Base-by-base conservation (phyloP, 345 rosid genomes). In the Theobroma cacao region DNA sequence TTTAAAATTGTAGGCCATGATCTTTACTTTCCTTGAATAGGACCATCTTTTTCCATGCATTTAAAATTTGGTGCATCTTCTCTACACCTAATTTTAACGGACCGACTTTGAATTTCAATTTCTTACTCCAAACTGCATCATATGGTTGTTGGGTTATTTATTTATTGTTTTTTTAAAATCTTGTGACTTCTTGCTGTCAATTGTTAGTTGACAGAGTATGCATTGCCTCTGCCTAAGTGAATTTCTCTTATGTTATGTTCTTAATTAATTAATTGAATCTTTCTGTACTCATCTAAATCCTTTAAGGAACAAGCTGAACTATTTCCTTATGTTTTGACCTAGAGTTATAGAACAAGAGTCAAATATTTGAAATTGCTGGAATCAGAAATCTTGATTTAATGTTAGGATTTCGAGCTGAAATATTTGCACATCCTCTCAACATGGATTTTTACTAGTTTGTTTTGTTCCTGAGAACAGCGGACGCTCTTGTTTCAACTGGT, bases 401-500 rank as follows among this genome's bases (percentile, higher is more conserved):
- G 17, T 26, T 26, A 59, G 63, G 50, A 22, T 66, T 22, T 66
- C n/a, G 52, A 64, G 41, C 72, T 12, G 38, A 5, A 67, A 67
- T n/a, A 2, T 24, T 5, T 2, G 11, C 11, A 24, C 63, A 26
- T 11, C 2, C 30, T 47, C 58, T 38, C 12, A 34, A 24, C 10
- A 45, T 60, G 72, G 77, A 80, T 70, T 33, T 48, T 15, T 59
- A 15, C 48, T 41, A 33, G 63, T 69, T 26, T 67, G 3, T 53
- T 34, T 55, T 13, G 55, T 41, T 79, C n/a, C 50, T 18, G 20
- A 79, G 43, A 60, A 77, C 79, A 80, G 92, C 87, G 4, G 91
- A 87, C 82, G 91, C 90, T 34, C 81, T 89, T 47, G 86, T 90
- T 71, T 85, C 91, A 56, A 86, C 85, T 7, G 88, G 94, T 58